Percentiles rank a stretch among this genome's conserved stretches.
Evolutionary conservation across 2,329 filamentous ascomycete genomes (phyloP).

Genomic region (Aureobasidium vineae): DNA sequence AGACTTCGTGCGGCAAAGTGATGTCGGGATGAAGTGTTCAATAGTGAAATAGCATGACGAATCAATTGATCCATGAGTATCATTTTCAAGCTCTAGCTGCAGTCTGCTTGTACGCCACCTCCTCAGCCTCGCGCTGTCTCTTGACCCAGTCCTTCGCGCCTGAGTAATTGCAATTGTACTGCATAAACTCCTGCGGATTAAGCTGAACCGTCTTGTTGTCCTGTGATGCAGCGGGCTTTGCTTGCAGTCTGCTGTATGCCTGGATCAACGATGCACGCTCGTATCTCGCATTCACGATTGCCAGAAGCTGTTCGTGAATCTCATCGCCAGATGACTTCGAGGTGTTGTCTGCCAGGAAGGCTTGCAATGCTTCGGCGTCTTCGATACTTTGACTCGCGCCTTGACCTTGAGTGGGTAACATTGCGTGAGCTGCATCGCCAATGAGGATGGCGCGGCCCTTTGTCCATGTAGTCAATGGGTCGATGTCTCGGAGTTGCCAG

Average conservation of each 20-base stretch:
- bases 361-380: constrained; percentile 42
- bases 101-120: constrained; percentile 7
- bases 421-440: constrained; percentile 43
- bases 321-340: constrained; percentile 29
- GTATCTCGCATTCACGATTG: constrained; percentile 38
- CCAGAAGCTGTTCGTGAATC: constrained; percentile 32
- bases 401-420: constrained; percentile 46
- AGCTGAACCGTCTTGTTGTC: constrained; percentile 40
- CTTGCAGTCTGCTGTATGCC: constrained; percentile 45
- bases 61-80: neutral
- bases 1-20: too few species aligned
- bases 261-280: constrained; percentile 46
- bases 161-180: constrained; percentile 44
- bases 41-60: too few species aligned
- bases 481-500: constrained; percentile 49
- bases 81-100: neutral
- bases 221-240: constrained; percentile 42
- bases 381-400: constrained; percentile 47
- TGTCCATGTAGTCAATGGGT: constrained; percentile 43
- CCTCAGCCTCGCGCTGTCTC: neutral
- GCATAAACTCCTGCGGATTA: constrained; percentile 45
- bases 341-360: constrained; percentile 33
- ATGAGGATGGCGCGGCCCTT: constrained; percentile 34
- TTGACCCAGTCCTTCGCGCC: constrained; percentile 40
- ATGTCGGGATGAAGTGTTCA: too few species aligned